A percentile compares a stretch with the other conserved stretches of the same genome.
These are phyloP conservation scores for Rachicladosporium sp. DNA, from an alignment of 2,329 filamentous ascomycete species.

Conservation along the genomic window DNA sequence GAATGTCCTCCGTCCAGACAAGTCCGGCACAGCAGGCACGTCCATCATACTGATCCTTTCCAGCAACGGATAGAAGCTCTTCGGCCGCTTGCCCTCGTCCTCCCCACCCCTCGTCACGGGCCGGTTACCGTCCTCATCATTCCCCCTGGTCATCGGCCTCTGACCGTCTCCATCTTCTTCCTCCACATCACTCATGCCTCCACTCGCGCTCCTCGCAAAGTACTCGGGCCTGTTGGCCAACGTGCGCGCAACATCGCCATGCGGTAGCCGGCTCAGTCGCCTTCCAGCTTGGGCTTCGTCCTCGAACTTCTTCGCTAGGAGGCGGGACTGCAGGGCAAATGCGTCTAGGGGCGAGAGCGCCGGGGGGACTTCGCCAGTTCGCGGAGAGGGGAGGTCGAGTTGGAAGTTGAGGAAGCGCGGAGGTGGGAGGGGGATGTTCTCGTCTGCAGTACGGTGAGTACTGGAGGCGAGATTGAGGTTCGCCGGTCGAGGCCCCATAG, in stretches of 20 bases:
- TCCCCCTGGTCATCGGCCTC: too few relatives aligned
- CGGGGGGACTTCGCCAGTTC: constrained; percentile 56
- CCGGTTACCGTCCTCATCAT: too few relatives aligned
- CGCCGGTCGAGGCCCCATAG: constrained; percentile 19
- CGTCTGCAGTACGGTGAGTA: background rate
- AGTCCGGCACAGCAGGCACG: too few relatives aligned
- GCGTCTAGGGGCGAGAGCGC: constrained; percentile 90
- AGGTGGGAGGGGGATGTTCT: constrained; percentile 13
- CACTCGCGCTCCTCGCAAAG: constrained; percentile 46
- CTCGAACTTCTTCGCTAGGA: constrained; percentile 78
- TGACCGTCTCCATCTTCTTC: constrained; percentile 5
- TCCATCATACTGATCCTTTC: too few relatives aligned
- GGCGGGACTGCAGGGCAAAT: constrained; percentile 79
- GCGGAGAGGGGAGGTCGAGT: constrained; percentile 35
- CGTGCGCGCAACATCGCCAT: constrained; percentile 70
- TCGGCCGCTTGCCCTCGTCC: too few relatives aligned
- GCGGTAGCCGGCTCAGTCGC: constrained; percentile 74
- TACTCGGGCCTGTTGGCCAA: constrained; percentile 67
- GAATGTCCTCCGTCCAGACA: too few relatives aligned
- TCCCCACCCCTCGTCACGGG: too few relatives aligned
- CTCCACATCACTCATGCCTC: constrained; percentile 23
- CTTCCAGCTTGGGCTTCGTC: constrained; percentile 58
- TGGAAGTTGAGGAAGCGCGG: constrained; percentile 14
- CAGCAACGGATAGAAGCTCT: too few relatives aligned
- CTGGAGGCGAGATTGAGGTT: constrained; percentile 9